Conservation (phyloP, 495 filamentous ascomycete species). For the Tricharina praecox region DNA sequence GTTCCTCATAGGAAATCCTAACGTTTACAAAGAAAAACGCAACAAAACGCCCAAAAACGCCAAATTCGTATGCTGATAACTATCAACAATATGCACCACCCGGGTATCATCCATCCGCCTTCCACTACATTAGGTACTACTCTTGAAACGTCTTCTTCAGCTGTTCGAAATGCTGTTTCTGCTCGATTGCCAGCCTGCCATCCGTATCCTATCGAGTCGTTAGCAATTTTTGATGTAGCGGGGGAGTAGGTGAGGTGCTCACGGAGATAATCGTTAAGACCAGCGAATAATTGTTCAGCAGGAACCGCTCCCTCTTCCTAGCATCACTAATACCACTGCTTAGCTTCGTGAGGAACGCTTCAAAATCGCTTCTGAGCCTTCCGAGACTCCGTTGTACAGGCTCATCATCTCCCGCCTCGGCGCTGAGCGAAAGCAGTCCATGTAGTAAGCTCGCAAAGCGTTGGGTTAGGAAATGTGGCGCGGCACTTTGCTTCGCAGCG, state of each 20-base stretch:
- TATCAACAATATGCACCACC: too few relatives aligned
- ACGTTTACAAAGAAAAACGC: too few relatives aligned
- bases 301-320: slow-evolving; percentile 67
- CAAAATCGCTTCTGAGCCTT: slow-evolving; percentile 58
- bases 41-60: too few relatives aligned
- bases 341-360: slow-evolving; percentile 54
- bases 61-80: too few relatives aligned
- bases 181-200: slow-evolving; percentile 61
- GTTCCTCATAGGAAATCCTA: too few relatives aligned
- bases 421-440: slow-evolving; percentile 62
- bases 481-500: slow-evolving; percentile 51
- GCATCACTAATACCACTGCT: slow-evolving; percentile 35
- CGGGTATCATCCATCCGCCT: background rate
- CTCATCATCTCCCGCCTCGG: slow-evolving; percentile 81
- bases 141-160: background rate
- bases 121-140: background rate
- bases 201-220: slow-evolving; percentile 40
- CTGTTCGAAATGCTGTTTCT: slow-evolving; percentile 49
- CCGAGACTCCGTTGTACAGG: slow-evolving; percentile 66
- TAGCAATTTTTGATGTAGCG: slow-evolving; percentile 16
- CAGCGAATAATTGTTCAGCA: slow-evolving; percentile 88
- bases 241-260: slow-evolving; percentile 13
- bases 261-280: slow-evolving; percentile 76
- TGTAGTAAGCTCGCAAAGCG: slow-evolving; percentile 80
- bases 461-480: slow-evolving; percentile 82